These are phyloP conservation scores for Arabidopsis lyrata DNA, from an alignment of 441 rosid genomes.

Conservation along the genomic window DNA sequence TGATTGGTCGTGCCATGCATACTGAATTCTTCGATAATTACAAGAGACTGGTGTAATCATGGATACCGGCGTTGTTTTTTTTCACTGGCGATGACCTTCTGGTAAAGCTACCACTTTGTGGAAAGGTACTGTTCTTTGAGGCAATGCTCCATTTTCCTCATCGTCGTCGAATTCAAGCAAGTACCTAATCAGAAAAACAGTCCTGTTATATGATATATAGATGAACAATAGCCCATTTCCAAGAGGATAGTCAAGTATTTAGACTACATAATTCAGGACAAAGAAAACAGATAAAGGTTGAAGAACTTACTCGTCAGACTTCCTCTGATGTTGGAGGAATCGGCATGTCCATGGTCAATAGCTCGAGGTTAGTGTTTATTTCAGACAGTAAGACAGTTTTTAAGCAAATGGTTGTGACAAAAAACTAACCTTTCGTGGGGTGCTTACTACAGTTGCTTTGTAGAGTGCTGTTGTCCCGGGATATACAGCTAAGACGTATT, in stretches of 20 bases:
- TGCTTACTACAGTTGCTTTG: conserved; percentile 84
- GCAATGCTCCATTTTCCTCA: conserved; percentile 93
- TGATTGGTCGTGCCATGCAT: neutral
- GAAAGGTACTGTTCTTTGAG: conserved; percentile 83
- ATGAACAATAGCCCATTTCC: neutral
- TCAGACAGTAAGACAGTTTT: neutral
- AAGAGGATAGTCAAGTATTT: too few species aligned
- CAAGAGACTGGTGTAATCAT: conserved; percentile 8
- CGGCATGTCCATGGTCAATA: too few species aligned
- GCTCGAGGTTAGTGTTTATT: conserved; percentile 31
- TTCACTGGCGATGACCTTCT: conserved; percentile 80
- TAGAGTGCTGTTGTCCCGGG: conserved; percentile 98
- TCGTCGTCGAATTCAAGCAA: conserved; percentile 62
- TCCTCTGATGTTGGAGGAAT: conserved; percentile 71
- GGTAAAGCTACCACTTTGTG: conserved; percentile 86
- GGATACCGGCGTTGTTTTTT: neutral
- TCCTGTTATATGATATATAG: neutral
- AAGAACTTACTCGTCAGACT: conserved; percentile 82
- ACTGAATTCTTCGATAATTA: neutral
- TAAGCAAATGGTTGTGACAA: neutral
- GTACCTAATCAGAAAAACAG: conserved; percentile 1
- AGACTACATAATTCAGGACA: too few species aligned
- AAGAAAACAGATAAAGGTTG: neutral
- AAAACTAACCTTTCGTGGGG: conserved; percentile 71
- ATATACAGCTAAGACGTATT: conserved; percentile 92